These are phyloP conservation scores for Ustanciosporium gigantosporum DNA, from an alignment of 1,284 basidiomycete genomes.

Conservation along the genomic window DNA sequence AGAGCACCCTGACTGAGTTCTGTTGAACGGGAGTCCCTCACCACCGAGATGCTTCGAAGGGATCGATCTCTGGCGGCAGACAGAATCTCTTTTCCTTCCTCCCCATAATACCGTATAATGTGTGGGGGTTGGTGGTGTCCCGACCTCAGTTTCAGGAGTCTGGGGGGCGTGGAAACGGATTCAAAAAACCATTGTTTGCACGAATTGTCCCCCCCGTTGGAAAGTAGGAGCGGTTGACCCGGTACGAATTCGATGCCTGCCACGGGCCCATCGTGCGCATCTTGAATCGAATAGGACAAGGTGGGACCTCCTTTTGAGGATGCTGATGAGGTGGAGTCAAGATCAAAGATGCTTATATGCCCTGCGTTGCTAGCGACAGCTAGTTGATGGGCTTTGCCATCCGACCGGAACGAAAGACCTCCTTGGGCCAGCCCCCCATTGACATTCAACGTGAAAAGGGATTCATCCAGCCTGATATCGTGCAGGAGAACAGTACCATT, in stretches of 20 bases:
- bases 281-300: conserved; percentile 55
- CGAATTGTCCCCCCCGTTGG: conserved; percentile 55
- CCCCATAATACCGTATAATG: conserved; percentile 90
- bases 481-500: conserved; percentile 86
- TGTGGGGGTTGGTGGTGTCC: conserved; percentile 91
- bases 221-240: conserved; percentile 47
- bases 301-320: conserved; percentile 32
- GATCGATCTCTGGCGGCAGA: conserved; percentile 71
- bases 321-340: conserved; percentile 25
- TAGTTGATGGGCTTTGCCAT: conserved; percentile 65
- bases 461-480: conserved; percentile 85
- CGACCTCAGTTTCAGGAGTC: conserved; percentile 85
- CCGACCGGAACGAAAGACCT: conserved; percentile 83
- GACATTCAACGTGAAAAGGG: conserved; percentile 78
- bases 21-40: conserved; percentile 67
- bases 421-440: conserved; percentile 62
- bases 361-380: conserved; percentile 54
- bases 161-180: conserved; percentile 67
- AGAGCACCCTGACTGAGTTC: conserved; percentile 88
- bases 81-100: conserved; percentile 90
- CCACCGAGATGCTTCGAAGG: conserved; percentile 85
- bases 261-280: conserved; percentile 52
- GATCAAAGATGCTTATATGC: conserved; percentile 55
- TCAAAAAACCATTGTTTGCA: conserved; percentile 91
- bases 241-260: conserved; percentile 54